Percentiles rank a stretch among this genome's conserved stretches.
phyloP scores from a whole-genome alignment of 108 stramenopile genomes.

The Cafeteria roenbergensis region DNA sequence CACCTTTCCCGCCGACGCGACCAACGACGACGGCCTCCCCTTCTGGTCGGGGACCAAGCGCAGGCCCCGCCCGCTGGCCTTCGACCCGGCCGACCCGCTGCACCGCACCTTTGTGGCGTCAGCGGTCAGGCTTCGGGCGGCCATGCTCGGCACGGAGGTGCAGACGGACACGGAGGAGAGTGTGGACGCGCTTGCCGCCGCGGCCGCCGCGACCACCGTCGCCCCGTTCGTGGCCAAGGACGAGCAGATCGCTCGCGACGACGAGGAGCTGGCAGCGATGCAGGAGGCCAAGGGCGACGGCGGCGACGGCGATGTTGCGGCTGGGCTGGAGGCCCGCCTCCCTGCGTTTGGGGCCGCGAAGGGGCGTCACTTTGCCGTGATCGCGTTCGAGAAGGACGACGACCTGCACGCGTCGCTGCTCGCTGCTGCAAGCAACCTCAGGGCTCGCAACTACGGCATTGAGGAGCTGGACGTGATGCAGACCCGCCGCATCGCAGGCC shows the following conservation, averaged over 20 bases:
- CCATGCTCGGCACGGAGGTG: too few species aligned
- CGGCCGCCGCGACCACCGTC: slow-evolving; percentile 74
- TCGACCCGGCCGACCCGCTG: slow-evolving; percentile 62
- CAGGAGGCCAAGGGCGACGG: slow-evolving; percentile 57
- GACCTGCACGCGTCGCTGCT: slow-evolving; percentile 94
- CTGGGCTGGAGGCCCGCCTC: neutral
- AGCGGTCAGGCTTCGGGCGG: slow-evolving; percentile 84
- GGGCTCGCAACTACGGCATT: slow-evolving; percentile 72
- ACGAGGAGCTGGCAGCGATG: slow-evolving; percentile 35
- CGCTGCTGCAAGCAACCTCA: slow-evolving; percentile 85
- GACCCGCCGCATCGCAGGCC: slow-evolving; percentile 19
- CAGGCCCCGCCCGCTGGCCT: slow-evolving; percentile 72
- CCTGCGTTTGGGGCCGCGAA: too few species aligned
- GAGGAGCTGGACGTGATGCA: neutral
- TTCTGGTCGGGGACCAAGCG: slow-evolving; percentile 56
- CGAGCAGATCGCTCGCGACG: slow-evolving; percentile 11
- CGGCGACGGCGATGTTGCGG: slow-evolving; percentile 20
- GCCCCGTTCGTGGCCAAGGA: slow-evolving; percentile 92
- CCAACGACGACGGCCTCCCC: slow-evolving; percentile 69
- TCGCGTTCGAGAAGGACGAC: slow-evolving; percentile 83
- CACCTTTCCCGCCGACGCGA: slow-evolving; percentile 84
- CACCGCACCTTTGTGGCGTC: slow-evolving; percentile 82
- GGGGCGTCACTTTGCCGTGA: too few species aligned
- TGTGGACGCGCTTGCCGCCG: slow-evolving; percentile 77
- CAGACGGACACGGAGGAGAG: too few species aligned